Evolutionary conservation across 1,139 yeast species (phyloP).

Genomic region (Hyphopichia wangnamkhiaoensis): DNA sequence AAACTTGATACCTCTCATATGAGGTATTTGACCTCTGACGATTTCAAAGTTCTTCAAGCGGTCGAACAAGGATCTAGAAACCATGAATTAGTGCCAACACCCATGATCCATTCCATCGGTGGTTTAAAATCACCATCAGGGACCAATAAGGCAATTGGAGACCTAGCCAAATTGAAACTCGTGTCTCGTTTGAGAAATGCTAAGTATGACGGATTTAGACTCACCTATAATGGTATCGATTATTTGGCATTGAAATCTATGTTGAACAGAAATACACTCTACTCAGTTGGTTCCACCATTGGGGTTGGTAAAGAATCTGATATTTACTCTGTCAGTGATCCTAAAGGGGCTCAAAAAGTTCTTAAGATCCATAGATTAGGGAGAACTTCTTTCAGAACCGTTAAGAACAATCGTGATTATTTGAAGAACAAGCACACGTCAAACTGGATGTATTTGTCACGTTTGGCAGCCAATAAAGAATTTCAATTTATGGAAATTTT

Average conservation of each 20-base stretch:
- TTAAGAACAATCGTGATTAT: slow-evolving; percentile 92
- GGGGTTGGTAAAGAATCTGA: slow-evolving; percentile 99
- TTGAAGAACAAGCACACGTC: slow-evolving; percentile 65
- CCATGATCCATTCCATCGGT: slow-evolving; percentile 76
- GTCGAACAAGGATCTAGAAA: slow-evolving; percentile 88
- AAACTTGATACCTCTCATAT: slow-evolving; percentile 90
- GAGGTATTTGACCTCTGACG: slow-evolving; percentile 90
- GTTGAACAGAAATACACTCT: slow-evolving; percentile 69
- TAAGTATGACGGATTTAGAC: slow-evolving; percentile 86
- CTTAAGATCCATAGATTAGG: slow-evolving; percentile 92
- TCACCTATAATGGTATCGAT: slow-evolving; percentile 89
- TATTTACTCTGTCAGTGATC: slow-evolving; percentile 82
- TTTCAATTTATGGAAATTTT: slow-evolving; percentile 81
- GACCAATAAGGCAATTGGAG: slow-evolving; percentile 77
- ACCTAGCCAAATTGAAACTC: slow-evolving; percentile 81
- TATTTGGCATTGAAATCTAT: slow-evolving; percentile 85
- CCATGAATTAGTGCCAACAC: slow-evolving; percentile 94
- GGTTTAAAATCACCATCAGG: slow-evolving; percentile 76
- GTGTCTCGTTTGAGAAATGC: slow-evolving; percentile 80
- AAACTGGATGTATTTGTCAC: slow-evolving; percentile 90
- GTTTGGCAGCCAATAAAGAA: slow-evolving; percentile 91
- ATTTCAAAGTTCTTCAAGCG: slow-evolving; percentile 85
- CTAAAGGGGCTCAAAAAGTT: slow-evolving; percentile 64
- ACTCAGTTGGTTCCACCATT: slow-evolving; percentile 81
- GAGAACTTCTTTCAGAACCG: slow-evolving; percentile 87